Evolutionary conservation across 2,329 filamentous ascomycete species (phyloP), one percentile per base, ranked within the genome.

Genomic region (Proliferodiscus dingleyae): DNA sequence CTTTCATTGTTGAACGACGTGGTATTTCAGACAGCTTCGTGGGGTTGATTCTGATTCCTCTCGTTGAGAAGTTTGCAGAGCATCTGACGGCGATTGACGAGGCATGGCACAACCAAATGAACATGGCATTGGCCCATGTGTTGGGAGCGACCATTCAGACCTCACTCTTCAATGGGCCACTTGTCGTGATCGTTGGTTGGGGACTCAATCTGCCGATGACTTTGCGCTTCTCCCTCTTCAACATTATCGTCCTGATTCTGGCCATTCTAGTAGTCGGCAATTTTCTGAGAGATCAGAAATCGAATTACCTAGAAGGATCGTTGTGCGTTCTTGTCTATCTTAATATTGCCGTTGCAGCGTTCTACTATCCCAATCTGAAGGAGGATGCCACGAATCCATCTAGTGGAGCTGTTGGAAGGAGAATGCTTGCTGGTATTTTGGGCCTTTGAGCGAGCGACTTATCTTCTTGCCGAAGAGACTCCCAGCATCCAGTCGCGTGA

Each of bases 141-240:
- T 80, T 95, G 33, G 89, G 88, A 37, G 83, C 89, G 2, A 91
- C 87, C 1, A 84, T 95, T 47, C 90, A 95, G 67, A 96, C 90
- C 0, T 88, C 89, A 1, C 76, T 95, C 24, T 81, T 95, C 61
- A 95, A 94, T 63, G 88, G 83, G 0, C 89, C 90, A 0, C 75
- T 95, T 3, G 82, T 88, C 6, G 81, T 95, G 26, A 74, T 95
- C 29, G 84, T 94, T 39, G 87, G 85, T 36, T 96, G 90, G 89
- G 83, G 85, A 18, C 67, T 89, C 28, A 67, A 68, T 46, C 81
- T 81, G 57, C 61, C 72, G 5, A 87, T 96, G 78, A 81, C 86
- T 52, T 72, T 95, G 42, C 83, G 89, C 62, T 95, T 95, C 63
- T 86, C 93, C 57, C 74, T 89, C 11, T 95, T 95, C 71, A 88